These are phyloP conservation scores for Sordariomycetes sp. DNA, from an alignment of 2,329 filamentous ascomycete species.

Conservation along the genomic window DNA sequence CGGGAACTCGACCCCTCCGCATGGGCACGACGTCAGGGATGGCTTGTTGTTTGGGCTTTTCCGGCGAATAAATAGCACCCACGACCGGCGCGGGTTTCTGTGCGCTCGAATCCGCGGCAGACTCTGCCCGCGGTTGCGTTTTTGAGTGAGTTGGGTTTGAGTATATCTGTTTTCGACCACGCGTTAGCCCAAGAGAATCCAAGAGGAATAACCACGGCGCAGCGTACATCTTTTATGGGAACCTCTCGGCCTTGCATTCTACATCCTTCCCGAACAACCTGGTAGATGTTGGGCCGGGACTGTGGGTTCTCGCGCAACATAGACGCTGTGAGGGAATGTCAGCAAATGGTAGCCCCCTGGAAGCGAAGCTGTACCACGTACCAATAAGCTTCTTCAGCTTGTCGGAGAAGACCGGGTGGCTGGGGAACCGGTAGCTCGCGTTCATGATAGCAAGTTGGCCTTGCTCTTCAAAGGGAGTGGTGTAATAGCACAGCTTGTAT, in stretches of 20 bases:
- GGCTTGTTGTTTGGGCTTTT: constrained; percentile 55
- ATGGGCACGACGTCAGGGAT: constrained; percentile 91
- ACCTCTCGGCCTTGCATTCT: constrained; percentile 78
- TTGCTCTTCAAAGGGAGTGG: constrained; percentile 95
- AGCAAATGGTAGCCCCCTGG: not conserved
- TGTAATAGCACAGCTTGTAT: constrained; percentile 99
- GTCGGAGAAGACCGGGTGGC: constrained; percentile 82
- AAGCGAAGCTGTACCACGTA: constrained; percentile 21
- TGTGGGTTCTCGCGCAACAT: constrained; percentile 83
- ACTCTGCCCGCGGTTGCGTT: constrained; percentile 36
- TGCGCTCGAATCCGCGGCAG: constrained; percentile 40
- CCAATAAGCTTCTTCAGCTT: constrained; percentile 82
- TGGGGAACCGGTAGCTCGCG: constrained; percentile 85
- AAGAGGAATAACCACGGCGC: constrained; percentile 6
- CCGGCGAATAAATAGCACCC: constrained; percentile 73
- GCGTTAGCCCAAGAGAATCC: not conserved
- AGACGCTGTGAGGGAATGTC: constrained; percentile 42
- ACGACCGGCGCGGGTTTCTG: constrained; percentile 48
- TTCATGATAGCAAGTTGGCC: constrained; percentile 96
- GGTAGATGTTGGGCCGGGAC: constrained; percentile 80
- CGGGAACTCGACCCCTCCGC: constrained; percentile 64
- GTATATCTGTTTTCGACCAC: constrained; percentile 49
- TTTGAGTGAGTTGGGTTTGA: constrained; percentile 54
- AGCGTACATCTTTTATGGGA: constrained; percentile 76
- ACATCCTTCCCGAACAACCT: constrained; percentile 79